Base-by-base conservation (phyloP, 768 basidiomycete species). In the Suillus brevipes region DNA sequence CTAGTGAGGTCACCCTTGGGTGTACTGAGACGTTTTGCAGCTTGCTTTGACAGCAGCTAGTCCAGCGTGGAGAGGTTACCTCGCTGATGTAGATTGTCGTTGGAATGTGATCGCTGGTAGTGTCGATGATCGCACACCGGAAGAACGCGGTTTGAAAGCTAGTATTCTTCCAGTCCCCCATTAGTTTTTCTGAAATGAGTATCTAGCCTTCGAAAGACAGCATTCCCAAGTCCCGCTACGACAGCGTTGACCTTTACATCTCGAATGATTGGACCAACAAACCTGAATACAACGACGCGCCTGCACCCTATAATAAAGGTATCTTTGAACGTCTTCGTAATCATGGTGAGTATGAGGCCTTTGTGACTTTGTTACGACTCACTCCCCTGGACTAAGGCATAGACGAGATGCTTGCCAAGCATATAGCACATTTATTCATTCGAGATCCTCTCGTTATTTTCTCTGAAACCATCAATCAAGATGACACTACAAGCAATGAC, bases 21-120 rank as follows among this genome's bases (percentile, higher is more conserved):
- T 42, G 3, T n/a, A 23, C 52, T 68, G 34, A 74, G 45, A 4
- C 31, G n/a, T 45, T n/a, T 50, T 42, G 50, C 76, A 97, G 96
- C 82, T 99, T 62, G 97, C 97, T 4, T 79, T 99, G 73, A 94
- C 92, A 1, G 97, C 96, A 34, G 94, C 95, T 1, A 96, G 96
- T 74, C 97, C 97, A 4, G 84, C 94, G 16, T 99, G 94, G 88
- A 85, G 97, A 66, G 97, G 97, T 6, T 91, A 94, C 75, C 85
- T 99, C 50, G 89, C 96, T 47, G 96, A 99, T 74, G 96, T 99
- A 6, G 97, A 99, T 79, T 97, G 94, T 72, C 88, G 97, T 50
- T 99, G 97, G 97, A 94, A 98, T 71, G 97, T 99, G 12, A 97
- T 99, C 68, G 92, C 97, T 12, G 97, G 92, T n/a, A 94, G 94